A percentile compares a stretch with the other conserved stretches of the same genome.
Conservation (phyloP, 106 monocot genomes). For the Dendrobium huoshanense region DNA sequence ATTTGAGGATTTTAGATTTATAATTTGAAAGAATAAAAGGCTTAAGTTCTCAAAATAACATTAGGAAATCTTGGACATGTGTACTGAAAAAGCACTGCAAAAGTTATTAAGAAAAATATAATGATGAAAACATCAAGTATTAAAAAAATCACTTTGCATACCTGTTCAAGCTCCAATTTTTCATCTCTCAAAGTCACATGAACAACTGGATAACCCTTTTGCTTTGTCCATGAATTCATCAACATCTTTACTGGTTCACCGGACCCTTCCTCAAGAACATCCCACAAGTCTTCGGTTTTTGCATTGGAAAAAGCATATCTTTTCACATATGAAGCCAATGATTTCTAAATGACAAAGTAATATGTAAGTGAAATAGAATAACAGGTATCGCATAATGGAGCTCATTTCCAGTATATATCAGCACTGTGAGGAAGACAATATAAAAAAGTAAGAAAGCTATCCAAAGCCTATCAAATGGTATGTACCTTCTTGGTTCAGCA, state of each 20-base stretch:
- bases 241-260: conserved; percentile 71
- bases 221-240: conserved; percentile 96
- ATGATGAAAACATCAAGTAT: not conserved
- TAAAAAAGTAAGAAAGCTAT: not conserved
- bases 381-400: not conserved
- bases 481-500: not conserved
- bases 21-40: not conserved
- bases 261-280: conserved; percentile 87
- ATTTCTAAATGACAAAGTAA: conserved; percentile 38
- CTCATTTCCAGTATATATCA: not conserved
- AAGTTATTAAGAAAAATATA: not conserved
- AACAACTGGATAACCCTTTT: conserved; percentile 89
- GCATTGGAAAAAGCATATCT: conserved; percentile 86
- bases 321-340: conserved; percentile 87
- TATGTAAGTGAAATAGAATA: not conserved
- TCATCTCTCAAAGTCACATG: conserved; percentile 38
- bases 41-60: not conserved
- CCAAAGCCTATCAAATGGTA: not conserved
- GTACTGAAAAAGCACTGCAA: not conserved
- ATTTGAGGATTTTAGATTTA: not conserved
- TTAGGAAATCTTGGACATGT: not conserved
- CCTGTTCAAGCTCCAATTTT: conserved; percentile 70
- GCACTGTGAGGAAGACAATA: too few relatives aligned
- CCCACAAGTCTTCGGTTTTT: conserved; percentile 93
- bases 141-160: conserved; percentile 10